Percentiles rank a stretch among this genome's conserved stretches.
These are phyloP conservation scores for Tillandsia leiboldiana DNA, from an alignment of 176 grass and related monocot species.

Conservation along the genomic window DNA sequence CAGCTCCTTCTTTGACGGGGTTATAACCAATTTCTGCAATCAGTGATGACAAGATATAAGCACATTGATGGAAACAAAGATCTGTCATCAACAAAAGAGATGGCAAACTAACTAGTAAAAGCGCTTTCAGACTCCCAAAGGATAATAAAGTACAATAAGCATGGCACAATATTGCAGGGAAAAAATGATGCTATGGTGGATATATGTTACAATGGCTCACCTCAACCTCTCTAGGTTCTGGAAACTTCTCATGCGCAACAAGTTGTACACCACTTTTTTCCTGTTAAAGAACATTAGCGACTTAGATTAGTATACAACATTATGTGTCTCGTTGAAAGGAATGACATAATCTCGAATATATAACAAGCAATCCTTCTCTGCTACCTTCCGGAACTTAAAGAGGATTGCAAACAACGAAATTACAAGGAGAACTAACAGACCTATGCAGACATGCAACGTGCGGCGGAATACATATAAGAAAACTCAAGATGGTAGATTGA, in stretches of 20 bases:
- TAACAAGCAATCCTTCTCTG: no score
- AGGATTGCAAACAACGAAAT: no score
- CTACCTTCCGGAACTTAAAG: no score
- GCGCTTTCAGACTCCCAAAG: not conserved
- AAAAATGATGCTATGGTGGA: not conserved
- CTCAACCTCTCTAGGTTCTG: slow-evolving; percentile 83
- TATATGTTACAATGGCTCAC: slow-evolving; percentile 15
- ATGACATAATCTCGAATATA: no score
- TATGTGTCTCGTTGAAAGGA: not conserved
- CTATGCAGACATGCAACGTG: no score
- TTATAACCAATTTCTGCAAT: slow-evolving; percentile 76
- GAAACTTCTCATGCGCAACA: slow-evolving; percentile 72
- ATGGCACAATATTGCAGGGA: not conserved
- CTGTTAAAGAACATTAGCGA: slow-evolving; percentile 25
- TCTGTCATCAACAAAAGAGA: not conserved
- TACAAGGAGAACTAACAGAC: no score
- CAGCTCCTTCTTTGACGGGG: slow-evolving; percentile 91
- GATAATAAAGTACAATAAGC: not conserved
- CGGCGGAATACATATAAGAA: no score
- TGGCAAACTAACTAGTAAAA: not conserved
- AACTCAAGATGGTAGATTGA: no score
- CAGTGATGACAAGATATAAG: slow-evolving; percentile 11
- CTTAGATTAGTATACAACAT: slow-evolving; percentile 11
- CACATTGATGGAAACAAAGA: not conserved
- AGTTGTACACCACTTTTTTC: slow-evolving; percentile 79